These are phyloP conservation scores for Vicia villosa DNA, from an alignment of 306 rosid genomes.

Conservation along the genomic window DNA sequence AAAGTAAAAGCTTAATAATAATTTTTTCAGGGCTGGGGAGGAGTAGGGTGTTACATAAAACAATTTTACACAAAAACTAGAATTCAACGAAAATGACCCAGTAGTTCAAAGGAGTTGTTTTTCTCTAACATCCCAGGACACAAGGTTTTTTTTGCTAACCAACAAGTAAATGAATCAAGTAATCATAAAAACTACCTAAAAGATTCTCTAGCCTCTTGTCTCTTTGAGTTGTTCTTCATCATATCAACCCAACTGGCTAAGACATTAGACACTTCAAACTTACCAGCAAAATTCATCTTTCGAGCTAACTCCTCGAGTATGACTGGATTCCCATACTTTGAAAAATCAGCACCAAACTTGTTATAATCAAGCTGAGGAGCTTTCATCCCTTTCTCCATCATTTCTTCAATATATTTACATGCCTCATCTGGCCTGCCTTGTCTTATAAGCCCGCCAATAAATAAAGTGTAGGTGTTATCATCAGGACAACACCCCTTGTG, in stretches of 20 bases:
- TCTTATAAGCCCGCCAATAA: constrained; percentile 81
- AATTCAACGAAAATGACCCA: background rate
- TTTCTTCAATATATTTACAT: constrained; percentile 74
- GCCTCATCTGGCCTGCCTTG: constrained; percentile 73
- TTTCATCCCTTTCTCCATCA: constrained; percentile 89
- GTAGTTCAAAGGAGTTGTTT: background rate
- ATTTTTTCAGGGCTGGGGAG: background rate
- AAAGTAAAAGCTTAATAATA: background rate
- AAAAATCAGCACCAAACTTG: constrained; percentile 80
- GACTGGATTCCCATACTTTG: constrained; percentile 72
- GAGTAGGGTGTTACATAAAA: background rate
- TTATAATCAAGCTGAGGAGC: constrained; percentile 86
- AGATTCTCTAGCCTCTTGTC: constrained; percentile 44
- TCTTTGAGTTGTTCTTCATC: constrained; percentile 66
- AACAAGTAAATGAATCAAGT: background rate
- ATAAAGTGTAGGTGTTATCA: constrained; percentile 70
- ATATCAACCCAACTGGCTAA: constrained; percentile 73
- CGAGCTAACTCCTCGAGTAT: constrained; percentile 74
- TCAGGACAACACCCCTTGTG: constrained; percentile 80
- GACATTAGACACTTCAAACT: constrained; percentile 74
- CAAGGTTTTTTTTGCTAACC: constrained; percentile 12
- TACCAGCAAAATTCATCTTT: constrained; percentile 77
- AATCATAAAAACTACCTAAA: constrained; percentile 37
- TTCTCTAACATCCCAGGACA: constrained; percentile 10
- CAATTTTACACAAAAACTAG: constrained; percentile 8